Base-by-base conservation (phyloP, 352 stramenopile genomes). In the Saprolegnia diclina region DNA sequence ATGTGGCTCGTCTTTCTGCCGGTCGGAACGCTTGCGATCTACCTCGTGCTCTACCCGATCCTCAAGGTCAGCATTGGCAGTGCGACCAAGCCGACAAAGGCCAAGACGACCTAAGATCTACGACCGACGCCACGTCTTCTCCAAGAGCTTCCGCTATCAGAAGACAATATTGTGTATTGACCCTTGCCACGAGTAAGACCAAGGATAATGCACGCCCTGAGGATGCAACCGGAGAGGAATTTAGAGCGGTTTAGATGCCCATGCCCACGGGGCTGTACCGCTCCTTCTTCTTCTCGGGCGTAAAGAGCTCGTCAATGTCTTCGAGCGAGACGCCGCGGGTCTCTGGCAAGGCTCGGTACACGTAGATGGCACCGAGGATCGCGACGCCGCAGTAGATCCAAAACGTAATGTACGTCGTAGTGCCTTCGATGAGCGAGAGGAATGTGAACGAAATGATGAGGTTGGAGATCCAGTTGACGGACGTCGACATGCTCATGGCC, bases 391-490 rank as follows among this genome's bases (percentile, higher is more conserved):
- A 88, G 71, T 98, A 98, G 53, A 98, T 64, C 86, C 89, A 97
- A 79, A 98, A 98, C 3, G 92, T 85, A 6, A 85, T 85, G 46
- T 86, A 81, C 11, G 77, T 71, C 14, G 74, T 67, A 19, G 88
- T 56, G 37, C 71, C 75, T 38, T 89, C 71, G 38, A 90, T 91
- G 16, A 97, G 81, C 21, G 88, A 93, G n/a, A 98, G 75, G 74
- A 98, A 98, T 10, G 95, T 98, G 57, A 96, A 91, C 40, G 88
- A 96, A 38, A 98, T 83, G 13, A 98, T 61, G 2, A 98, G 71
- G 73, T 98, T 98, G 10, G 82, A 78, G 64, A 97, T 57, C 94
- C 95, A 98, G 74, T 97, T 97, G 16, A 94, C 85, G 1, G 88
- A 88, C 18, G 95, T 98, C 5, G 91, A 85, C 9, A 89, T 71